These are phyloP conservation scores for Zangia roseola DNA, from an alignment of 768 basidiomycete species.

Conservation along the genomic window DNA sequence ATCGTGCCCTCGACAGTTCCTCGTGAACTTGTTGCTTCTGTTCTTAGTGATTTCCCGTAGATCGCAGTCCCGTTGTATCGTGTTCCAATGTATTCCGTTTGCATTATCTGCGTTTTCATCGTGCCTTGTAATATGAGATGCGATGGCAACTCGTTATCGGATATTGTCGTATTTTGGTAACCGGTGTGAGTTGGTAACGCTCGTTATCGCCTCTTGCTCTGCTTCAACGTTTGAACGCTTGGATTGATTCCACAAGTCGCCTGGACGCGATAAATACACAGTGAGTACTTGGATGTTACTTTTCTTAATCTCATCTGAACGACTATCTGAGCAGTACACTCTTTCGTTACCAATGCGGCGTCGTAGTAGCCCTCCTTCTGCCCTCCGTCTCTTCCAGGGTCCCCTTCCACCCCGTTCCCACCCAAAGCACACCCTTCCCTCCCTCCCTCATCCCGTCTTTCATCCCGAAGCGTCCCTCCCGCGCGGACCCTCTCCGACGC, in stretches of 20 bases:
- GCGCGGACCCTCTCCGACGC: constrained; percentile 19
- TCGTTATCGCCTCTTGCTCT: too few relatives aligned
- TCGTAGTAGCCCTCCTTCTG: constrained; percentile 61
- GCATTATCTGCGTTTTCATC: constrained; percentile 1
- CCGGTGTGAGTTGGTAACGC: too few relatives aligned
- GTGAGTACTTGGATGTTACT: not conserved
- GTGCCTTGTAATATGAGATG: not conserved
- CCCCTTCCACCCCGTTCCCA: constrained; percentile 60
- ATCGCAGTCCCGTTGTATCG: constrained; percentile 9
- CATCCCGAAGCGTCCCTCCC: constrained; percentile 31
- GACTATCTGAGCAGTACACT: not conserved
- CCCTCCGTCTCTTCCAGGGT: constrained; percentile 60
- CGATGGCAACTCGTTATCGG: not conserved
- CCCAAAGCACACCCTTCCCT: constrained; percentile 66
- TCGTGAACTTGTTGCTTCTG: constrained; percentile 24
- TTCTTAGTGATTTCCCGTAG: constrained; percentile 6
- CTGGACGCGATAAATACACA: not conserved
- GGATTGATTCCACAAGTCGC: constrained; percentile 4
- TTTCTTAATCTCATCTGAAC: not conserved
- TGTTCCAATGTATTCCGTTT: constrained; percentile 11
- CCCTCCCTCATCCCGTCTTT: constrained; percentile 57
- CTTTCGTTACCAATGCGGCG: constrained; percentile 49
- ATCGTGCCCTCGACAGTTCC: constrained; percentile 50
- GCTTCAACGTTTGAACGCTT: not conserved
- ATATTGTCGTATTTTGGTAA: too few relatives aligned